These are phyloP conservation scores for Lasiodiplodia sp. DNA, from an alignment of 2,329 filamentous ascomycete genomes.

Conservation along the genomic window DNA sequence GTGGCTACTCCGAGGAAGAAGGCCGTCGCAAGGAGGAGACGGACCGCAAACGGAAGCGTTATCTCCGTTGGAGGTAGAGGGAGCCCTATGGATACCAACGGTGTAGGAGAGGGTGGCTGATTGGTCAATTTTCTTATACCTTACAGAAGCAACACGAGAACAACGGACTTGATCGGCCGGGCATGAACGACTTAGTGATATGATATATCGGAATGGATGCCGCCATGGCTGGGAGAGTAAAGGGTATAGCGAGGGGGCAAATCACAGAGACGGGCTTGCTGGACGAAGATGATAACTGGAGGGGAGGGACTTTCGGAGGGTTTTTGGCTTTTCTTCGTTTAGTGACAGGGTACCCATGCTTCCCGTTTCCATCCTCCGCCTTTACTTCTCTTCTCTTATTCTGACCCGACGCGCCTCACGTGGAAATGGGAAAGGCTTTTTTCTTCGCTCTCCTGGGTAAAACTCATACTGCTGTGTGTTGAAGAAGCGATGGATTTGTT, in stretches of 20 bases:
- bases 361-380: background rate
- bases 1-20: slow-evolving; percentile 43
- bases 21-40: slow-evolving; percentile 45
- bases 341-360: background rate
- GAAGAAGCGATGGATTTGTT: slow-evolving; percentile 18
- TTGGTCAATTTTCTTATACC: background rate
- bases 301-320: background rate
- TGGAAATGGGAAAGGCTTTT: slow-evolving; percentile 13
- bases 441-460: background rate
- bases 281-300: background rate
- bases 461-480: slow-evolving; percentile 4
- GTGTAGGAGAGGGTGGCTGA: slow-evolving; percentile 42
- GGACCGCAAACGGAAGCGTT: slow-evolving; percentile 32
- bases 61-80: slow-evolving; percentile 34
- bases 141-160: slow-evolving; percentile 5
- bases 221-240: background rate
- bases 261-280: background rate
- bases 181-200: slow-evolving; percentile 9
- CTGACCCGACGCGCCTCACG: slow-evolving; percentile 2
- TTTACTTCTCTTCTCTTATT: background rate
- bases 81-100: slow-evolving; percentile 52
- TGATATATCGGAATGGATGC: background rate
- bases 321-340: slow-evolving; percentile 9
- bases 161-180: background rate
- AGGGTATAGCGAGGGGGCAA: background rate